Base-by-base conservation (phyloP, 345 rosid species). In the Pugionium dolabratum region DNA sequence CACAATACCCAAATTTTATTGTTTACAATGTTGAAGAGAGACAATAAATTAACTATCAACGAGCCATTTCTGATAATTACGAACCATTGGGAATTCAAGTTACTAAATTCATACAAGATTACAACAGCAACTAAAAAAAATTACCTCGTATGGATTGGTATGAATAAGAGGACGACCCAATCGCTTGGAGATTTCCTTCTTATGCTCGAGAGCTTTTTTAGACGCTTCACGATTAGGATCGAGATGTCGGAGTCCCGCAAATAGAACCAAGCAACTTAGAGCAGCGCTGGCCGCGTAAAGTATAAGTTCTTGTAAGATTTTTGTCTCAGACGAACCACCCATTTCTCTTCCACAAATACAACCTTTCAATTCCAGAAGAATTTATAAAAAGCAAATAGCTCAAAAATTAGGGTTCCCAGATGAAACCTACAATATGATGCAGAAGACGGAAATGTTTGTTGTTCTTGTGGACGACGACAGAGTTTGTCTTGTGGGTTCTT, bases 231-330 rank as follows among this genome's bases (percentile, higher is more conserved):
- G 87, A 79, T 90, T 90, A 35, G 96, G 95, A 83, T 94, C 97
- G 55, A 88, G 91, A 33, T 87, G 93, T 4, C 85, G 81, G 67
- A 88, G 96, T 2, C 96, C 96, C 4, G 83, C 95, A 60, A 90
- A 87, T 5, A 94, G 76, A 49, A 94, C 96, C 74, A 90, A 71
- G 68, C 88, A 88, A 71, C 97, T 94, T 3, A 94, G 49, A 46
- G 99, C 97, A 7, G 99, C 99, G 79, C 99, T 94, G 30, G 99
- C 99, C 5, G 97, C 99, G 80, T 90, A 90, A 54, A 90, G 75
- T 36, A 88, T 51, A 56, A 91, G 82, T 39, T 94, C 85, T 71
- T 94, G 95, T 66, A 94, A 36, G 75, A 90, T 82, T 78, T 77
- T 90, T 2, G 94, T 84, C 83, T 88, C 91, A 46, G 88, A 79